These are phyloP conservation scores for Schoenoplectus tabernaemontani DNA, from an alignment of 202 grass and related monocot genomes.

Conservation along the genomic window DNA sequence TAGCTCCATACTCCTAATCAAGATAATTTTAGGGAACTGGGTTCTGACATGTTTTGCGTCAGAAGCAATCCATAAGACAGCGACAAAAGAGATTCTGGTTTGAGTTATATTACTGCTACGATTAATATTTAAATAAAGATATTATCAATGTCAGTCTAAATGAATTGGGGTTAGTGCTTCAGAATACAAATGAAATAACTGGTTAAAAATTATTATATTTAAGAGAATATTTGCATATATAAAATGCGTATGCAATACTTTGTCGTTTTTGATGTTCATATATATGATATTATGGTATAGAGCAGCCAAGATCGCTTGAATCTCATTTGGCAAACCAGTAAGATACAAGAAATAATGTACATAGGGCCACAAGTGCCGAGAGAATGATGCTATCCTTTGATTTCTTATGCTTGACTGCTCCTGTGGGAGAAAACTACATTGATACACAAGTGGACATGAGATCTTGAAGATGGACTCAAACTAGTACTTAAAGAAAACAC, in stretches of 20 bases:
- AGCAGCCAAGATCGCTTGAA: background rate
- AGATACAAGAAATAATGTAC: conserved; percentile 39
- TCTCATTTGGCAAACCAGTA: conserved; percentile 38
- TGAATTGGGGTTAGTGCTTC: background rate
- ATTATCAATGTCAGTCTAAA: background rate
- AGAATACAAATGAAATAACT: background rate
- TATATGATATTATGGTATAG: background rate
- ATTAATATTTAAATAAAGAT: background rate
- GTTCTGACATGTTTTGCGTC: background rate
- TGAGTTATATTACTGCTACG: background rate
- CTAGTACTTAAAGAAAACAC: background rate
- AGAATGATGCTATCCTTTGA: conserved; percentile 38
- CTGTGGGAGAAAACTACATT: conserved; percentile 9
- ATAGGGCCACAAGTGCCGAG: conserved; percentile 32
- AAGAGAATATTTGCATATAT: background rate
- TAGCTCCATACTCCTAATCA: background rate
- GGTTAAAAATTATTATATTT: background rate
- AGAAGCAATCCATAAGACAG: background rate
- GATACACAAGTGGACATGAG: background rate
- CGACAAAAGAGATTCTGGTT: background rate
- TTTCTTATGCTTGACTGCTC: conserved; percentile 39
- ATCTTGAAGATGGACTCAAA: background rate
- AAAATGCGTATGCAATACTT: background rate
- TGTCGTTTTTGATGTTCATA: background rate
- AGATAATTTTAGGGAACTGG: background rate